These are phyloP conservation scores for Lipomyces mesembrius DNA, from an alignment of 805 yeast species.

Conservation along the genomic window DNA sequence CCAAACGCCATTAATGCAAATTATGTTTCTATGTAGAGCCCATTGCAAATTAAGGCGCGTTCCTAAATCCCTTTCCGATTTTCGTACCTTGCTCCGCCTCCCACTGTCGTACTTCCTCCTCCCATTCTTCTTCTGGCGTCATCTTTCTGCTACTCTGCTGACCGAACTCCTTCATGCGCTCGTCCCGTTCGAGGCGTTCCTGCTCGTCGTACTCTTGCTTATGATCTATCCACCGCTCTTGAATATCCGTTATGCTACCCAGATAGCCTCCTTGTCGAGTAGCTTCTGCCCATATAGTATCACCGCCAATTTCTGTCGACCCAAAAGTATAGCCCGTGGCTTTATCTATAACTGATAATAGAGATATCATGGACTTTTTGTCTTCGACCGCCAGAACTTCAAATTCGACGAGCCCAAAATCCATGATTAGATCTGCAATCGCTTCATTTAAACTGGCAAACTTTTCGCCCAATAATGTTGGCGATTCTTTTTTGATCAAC, in stretches of 20 bases:
- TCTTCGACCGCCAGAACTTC: constrained; percentile 92
- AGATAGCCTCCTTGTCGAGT: constrained; percentile 71
- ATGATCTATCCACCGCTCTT: constrained; percentile 92
- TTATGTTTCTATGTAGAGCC: background rate
- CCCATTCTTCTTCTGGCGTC: constrained; percentile 74
- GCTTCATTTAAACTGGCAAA: constrained; percentile 72
- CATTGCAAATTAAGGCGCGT: constrained; percentile 7
- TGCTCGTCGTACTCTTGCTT: constrained; percentile 75
- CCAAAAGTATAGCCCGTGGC: constrained; percentile 96
- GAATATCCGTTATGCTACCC: constrained; percentile 68
- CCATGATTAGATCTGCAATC: constrained; percentile 82
- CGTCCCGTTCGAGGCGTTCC: constrained; percentile 55
- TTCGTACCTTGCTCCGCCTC: constrained; percentile 47
- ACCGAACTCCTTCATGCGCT: constrained; percentile 51
- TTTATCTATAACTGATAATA: constrained; percentile 78
- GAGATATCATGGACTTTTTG: constrained; percentile 84
- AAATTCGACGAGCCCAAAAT: constrained; percentile 83
- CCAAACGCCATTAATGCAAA: constrained; percentile 7
- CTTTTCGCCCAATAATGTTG: constrained; percentile 61
- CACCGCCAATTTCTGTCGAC: constrained; percentile 94
- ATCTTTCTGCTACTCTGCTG: constrained; percentile 47
- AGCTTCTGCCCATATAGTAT: constrained; percentile 96
- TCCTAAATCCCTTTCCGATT: constrained; percentile 20
- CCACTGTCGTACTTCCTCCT: constrained; percentile 63
- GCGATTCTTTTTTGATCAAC: constrained; percentile 70